Base-by-base conservation (phyloP, 106 monocot genomes). In the Acorus calamus region DNA sequence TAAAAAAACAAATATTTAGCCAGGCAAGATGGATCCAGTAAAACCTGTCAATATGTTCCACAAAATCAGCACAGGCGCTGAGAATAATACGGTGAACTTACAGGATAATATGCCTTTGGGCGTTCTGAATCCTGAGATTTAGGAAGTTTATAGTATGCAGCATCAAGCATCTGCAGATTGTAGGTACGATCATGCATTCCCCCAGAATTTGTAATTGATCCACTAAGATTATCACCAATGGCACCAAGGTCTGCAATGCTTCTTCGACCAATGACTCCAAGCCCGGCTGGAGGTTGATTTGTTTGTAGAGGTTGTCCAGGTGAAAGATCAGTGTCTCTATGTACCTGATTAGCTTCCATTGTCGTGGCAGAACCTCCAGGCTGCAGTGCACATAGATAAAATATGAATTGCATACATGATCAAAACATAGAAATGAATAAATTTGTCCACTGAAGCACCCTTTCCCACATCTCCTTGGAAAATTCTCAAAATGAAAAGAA, bases 251-350 rank as follows among this genome's bases (percentile, higher is more conserved):
- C 94, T 59, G 90, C 50, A 57, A 69, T 79, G 55, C 92, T 92
- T 88, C 92, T 88, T 66, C 98, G 55, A 65, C 98, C 98, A 77
- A 99, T 92, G 56, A 99, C 88, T 71, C 98, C 92, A 70, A 83
- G 78, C 70, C 77, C 81, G 62, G 76, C 55, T 70, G 90, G 78
- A 64, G 84, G 60, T 53, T 79, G 79, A 61, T 62, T 78, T 12
- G 81, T 59, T 78, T 83, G 98, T 56, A 92, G 50, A 44, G 80
- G 92, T 52, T 92, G 92, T 50, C 88, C 86, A 62, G 85, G 79
- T 3, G 86, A 77, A 11, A 88, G 70, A 77, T 92, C 92, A 64
- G 69, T 70, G 13, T 85, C 87, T 79, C 80, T 80, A 42, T 78
- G 65, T 61, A 79, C 62, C 63, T 80, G 80, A 52, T 9, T 75